Conservation (phyloP, 75 land plant species). For the Sequoiadendron giganteum region DNA sequence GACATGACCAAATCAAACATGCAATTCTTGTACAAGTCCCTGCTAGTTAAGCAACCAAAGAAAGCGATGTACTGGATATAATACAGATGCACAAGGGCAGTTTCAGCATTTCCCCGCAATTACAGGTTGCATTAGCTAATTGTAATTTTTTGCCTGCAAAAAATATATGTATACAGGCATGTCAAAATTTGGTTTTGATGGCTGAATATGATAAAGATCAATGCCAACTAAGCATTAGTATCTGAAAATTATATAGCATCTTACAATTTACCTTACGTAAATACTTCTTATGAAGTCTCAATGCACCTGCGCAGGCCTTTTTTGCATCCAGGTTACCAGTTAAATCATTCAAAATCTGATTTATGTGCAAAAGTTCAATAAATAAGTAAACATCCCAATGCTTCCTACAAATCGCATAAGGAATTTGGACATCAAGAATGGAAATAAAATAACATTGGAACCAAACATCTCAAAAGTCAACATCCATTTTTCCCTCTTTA, state of each 20-base stretch:
- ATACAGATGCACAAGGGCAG: not conserved
- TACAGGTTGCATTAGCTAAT: not conserved
- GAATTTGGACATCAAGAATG: not conserved
- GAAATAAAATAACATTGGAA: not conserved
- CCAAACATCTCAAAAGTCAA: not conserved
- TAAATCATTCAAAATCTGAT: slow-evolving; percentile 67
- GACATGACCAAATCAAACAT: not conserved
- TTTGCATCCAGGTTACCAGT: slow-evolving; percentile 70
- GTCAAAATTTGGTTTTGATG: not conserved
- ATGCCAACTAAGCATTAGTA: not conserved
- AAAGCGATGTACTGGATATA: not conserved
- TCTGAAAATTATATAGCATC: not conserved
- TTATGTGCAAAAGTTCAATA: not conserved
- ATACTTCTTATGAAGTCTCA: slow-evolving; percentile 72
- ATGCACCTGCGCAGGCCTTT: slow-evolving; percentile 62
- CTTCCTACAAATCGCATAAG: not conserved
- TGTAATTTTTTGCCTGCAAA: slow-evolving; percentile 6
- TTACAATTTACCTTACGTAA: slow-evolving; percentile 40
- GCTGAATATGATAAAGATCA: not conserved
- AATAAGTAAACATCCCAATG: not conserved
- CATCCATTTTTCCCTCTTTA: not conserved
- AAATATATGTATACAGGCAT: not conserved
- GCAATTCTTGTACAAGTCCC: not conserved
- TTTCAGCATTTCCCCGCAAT: not conserved
- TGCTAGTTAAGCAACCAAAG: not conserved